Conservation (phyloP, 805 yeast species). For the Saturnispora zaruensis region DNA sequence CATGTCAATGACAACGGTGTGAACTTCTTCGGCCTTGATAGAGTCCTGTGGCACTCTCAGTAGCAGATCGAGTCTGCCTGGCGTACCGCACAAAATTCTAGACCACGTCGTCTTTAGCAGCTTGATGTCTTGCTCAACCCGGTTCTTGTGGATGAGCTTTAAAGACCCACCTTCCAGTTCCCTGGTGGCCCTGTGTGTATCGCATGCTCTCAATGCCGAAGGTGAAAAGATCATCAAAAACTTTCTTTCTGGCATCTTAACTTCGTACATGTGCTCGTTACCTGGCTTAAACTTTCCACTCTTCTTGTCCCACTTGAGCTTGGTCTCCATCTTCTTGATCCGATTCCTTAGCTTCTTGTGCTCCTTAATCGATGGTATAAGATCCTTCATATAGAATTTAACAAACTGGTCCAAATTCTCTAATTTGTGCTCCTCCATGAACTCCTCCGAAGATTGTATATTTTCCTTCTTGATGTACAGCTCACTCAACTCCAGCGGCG, state of each 20-base stretch:
- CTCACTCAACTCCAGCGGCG: slow-evolving; percentile 69
- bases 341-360: slow-evolving; percentile 23
- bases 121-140: slow-evolving; percentile 52
- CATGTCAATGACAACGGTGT: slow-evolving; percentile 51
- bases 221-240: slow-evolving; percentile 50
- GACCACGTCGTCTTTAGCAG: slow-evolving; percentile 36
- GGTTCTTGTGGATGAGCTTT: slow-evolving; percentile 70
- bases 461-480: slow-evolving; percentile 44
- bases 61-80: slow-evolving; percentile 42
- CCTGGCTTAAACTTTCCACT: slow-evolving; percentile 11
- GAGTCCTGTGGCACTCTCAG: slow-evolving; percentile 16
- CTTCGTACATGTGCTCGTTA: slow-evolving; percentile 9
- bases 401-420: slow-evolving; percentile 51
- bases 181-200: slow-evolving; percentile 57
- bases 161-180: slow-evolving; percentile 42
- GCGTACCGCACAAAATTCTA: slow-evolving; percentile 53
- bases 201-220: slow-evolving; percentile 85
- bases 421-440: slow-evolving; percentile 43
- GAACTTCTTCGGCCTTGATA: slow-evolving; percentile 36
- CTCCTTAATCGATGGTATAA: slow-evolving; percentile 32
- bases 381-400: slow-evolving; percentile 38
- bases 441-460: slow-evolving; percentile 56
- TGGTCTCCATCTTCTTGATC: slow-evolving; percentile 18
- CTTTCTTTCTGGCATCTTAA: slow-evolving; percentile 29
- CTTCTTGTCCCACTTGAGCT: slow-evolving; percentile 25